Percentiles rank a stretch among this genome's conserved stretches.
phyloP scores from a whole-genome alignment of 495 filamentous ascomycete species.

The Daldinia concentrica region DNA sequence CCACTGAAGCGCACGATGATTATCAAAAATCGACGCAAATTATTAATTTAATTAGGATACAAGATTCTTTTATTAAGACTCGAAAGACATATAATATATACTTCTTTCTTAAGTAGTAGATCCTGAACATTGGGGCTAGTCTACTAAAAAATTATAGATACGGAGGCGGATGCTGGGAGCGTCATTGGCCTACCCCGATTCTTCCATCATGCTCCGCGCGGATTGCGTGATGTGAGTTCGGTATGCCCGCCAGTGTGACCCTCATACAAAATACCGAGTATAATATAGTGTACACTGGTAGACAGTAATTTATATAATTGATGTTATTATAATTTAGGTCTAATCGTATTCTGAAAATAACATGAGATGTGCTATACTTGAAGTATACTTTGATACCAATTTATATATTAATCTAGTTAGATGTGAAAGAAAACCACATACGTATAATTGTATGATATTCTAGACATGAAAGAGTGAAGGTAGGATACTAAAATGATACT shows the following conservation, averaged over 20 bases:
- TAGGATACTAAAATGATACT: too few relatives aligned
- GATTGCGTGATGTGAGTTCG: constrained; percentile 41
- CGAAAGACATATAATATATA: not conserved
- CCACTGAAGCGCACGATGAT: not conserved
- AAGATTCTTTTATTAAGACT: not conserved
- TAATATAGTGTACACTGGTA: not conserved
- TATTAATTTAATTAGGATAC: not conserved
- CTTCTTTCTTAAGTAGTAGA: not conserved
- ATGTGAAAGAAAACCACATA: too few relatives aligned
- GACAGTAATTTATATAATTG: not conserved
- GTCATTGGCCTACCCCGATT: constrained; percentile 35
- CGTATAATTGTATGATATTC: not conserved
- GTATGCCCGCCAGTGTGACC: constrained; percentile 4
- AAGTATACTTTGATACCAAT: too few relatives aligned
- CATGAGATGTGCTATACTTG: too few relatives aligned
- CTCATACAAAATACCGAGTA: not conserved
- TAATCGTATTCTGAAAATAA: not conserved
- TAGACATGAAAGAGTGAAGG: not conserved
- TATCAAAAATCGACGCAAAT: not conserved
- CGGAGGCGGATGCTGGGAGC: constrained; percentile 4
- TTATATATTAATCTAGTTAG: too few relatives aligned
- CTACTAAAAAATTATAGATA: not conserved
- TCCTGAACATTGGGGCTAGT: not conserved
- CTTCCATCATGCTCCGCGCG: constrained; percentile 39
- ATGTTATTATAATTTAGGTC: not conserved